Conservation (phyloP, 331 rosid species). For the Pyrus hybrid region DNA sequence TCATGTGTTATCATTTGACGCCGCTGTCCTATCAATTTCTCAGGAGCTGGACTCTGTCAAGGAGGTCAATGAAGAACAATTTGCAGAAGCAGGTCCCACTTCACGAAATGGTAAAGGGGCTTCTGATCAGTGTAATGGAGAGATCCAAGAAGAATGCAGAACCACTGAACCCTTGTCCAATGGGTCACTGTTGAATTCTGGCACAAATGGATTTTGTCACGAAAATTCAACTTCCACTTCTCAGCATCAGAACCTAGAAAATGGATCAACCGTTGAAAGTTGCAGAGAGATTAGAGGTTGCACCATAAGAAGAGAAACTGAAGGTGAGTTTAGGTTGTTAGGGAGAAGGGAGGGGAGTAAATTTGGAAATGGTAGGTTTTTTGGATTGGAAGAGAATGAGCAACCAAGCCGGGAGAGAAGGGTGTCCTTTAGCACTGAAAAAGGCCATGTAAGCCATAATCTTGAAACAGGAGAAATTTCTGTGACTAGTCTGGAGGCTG, state of each 20-base stretch:
- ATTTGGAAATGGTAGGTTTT: conserved; percentile 58
- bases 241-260: conserved; percentile 39
- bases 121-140: conserved; percentile 25
- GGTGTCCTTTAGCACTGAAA: conserved; percentile 78
- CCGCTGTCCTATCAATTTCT: conserved; percentile 75
- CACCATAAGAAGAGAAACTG: conserved; percentile 90
- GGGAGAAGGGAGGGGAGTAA: conserved; percentile 78
- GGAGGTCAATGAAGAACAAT: conserved; percentile 62
- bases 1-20: conserved; percentile 72
- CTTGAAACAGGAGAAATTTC: conserved; percentile 59
- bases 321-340: conserved; percentile 80
- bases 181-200: conserved; percentile 21
- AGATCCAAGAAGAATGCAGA: conserved; percentile 53
- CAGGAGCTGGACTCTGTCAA: conserved; percentile 75
- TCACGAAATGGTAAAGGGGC: conserved; percentile 33
- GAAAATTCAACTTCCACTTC: conserved; percentile 30
- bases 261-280: conserved; percentile 52
- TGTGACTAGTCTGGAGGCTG: conserved; percentile 63
- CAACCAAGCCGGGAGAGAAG: conserved; percentile 51
- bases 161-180: conserved; percentile 14
- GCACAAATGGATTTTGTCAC: conserved; percentile 28
- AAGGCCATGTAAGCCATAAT: conserved; percentile 36
- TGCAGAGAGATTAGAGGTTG: conserved; percentile 59
- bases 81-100: conserved; percentile 26
- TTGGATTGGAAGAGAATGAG: conserved; percentile 74